A percentile compares a stretch with the other conserved stretches of the same genome.
Conservation (phyloP, 2,329 filamentous ascomycete species). For the Geosmithia flava region DNA sequence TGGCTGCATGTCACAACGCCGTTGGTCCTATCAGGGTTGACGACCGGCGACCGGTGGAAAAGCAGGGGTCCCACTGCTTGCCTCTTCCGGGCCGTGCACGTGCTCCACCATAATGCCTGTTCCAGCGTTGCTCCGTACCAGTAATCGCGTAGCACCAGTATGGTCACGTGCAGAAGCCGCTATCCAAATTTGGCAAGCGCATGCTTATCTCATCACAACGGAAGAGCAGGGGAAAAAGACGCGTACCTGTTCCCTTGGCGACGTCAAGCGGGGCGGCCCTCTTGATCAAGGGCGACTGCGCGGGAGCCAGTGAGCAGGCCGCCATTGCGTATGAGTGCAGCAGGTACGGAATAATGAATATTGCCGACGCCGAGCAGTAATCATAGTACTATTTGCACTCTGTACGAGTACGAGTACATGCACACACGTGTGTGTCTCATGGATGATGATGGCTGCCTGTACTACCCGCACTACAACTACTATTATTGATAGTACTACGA, state of each 20-base stretch:
- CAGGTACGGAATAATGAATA: no score
- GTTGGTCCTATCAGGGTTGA: background rate
- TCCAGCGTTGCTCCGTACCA: background rate
- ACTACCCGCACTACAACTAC: no score
- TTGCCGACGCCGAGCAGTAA: no score
- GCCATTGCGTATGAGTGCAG: no score
- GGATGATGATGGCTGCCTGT: no score
- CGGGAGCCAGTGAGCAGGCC: no score
- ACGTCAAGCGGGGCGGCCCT: background rate
- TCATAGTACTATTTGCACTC: no score
- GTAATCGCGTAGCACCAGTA: background rate
- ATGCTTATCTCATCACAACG: background rate
- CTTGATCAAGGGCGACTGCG: no score
- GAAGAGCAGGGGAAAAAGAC: background rate
- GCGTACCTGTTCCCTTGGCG: background rate
- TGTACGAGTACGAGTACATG: no score
- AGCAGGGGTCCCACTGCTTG: conserved; percentile 1
- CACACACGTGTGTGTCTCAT: no score
- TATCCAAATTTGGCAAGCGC: background rate
- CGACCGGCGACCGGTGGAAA: background rate
- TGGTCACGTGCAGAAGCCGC: background rate
- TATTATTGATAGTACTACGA: no score
- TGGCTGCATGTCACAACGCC: background rate
- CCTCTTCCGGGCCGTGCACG: conserved; percentile 1
- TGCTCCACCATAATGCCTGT: background rate